Evolutionary conservation across 2,329 filamentous ascomycete genomes (phyloP).

Genomic region (Fulvia fulva): DNA sequence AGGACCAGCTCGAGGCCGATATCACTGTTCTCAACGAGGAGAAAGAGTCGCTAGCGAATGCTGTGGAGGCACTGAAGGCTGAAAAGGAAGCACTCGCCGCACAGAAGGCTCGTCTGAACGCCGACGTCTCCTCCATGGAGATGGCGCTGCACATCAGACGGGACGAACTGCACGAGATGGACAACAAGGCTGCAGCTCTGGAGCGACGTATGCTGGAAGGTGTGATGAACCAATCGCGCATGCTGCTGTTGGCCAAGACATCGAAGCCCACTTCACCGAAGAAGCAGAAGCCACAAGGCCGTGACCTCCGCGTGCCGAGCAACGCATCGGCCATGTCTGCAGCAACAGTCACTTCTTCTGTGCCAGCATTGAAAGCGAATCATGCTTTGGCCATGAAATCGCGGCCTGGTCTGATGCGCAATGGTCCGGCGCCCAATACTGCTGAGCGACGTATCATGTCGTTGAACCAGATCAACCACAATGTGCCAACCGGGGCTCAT

Average conservation of each 20-base stretch:
- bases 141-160: conserved; percentile 83
- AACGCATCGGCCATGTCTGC: conserved; percentile 42
- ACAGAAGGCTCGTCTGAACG: conserved; percentile 74
- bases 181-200: conserved; percentile 77
- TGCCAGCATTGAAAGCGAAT: conserved; percentile 29
- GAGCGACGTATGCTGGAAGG: conserved; percentile 92
- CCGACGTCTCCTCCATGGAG: conserved; percentile 85
- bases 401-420: conserved; percentile 40
- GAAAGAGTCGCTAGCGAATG: conserved; percentile 47
- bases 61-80: conserved; percentile 55
- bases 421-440: conserved; percentile 35
- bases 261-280: conserved; percentile 40
- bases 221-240: conserved; percentile 91
- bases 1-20: conserved; percentile 53
- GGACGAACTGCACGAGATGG: conserved; percentile 89
- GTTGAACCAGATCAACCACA: conserved; percentile 82
- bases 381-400: conserved; percentile 49
- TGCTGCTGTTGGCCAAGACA: conserved; percentile 72
- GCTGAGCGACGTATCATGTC: conserved; percentile 74
- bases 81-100: conserved; percentile 72
- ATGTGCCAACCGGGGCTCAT: conserved; percentile 52
- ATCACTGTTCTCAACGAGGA: conserved; percentile 44
- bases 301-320: conserved; percentile 39
- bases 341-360: conserved; percentile 36
- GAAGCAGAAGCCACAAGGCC: conserved; percentile 39